phyloP scores from a whole-genome alignment of 1,284 basidiomycete species.

The Malassezia pachydermatis region DNA sequence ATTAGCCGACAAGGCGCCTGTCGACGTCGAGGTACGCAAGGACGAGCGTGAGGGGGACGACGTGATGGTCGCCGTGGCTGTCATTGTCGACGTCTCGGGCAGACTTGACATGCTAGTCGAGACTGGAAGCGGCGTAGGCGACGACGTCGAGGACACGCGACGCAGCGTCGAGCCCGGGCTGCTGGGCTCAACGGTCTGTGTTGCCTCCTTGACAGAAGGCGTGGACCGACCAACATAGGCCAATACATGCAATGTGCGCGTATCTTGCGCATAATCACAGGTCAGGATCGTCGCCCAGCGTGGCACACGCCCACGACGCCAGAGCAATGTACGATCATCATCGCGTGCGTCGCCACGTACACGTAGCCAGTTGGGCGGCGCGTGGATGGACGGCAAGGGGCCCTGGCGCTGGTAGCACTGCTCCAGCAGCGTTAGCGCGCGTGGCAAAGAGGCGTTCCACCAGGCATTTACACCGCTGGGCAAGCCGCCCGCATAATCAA shows the following conservation, averaged over 20 bases:
- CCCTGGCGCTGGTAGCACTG: constrained; percentile 38
- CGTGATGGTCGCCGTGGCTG: constrained; percentile 11
- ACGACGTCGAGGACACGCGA: not conserved
- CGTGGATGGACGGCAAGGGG: constrained; percentile 38
- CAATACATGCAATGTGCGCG: not conserved
- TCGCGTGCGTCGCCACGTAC: constrained; percentile 42
- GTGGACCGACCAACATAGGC: not conserved
- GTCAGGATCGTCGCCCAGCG: not conserved
- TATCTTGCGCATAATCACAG: constrained; percentile 4
- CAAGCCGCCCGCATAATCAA: constrained; percentile 82
- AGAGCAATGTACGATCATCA: constrained; percentile 15
- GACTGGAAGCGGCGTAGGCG: constrained; percentile 13
- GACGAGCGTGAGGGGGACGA: constrained; percentile 1
- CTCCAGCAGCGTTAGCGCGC: constrained; percentile 45
- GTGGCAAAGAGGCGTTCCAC: constrained; percentile 59
- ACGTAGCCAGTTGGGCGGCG: constrained; percentile 31
- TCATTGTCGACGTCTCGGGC: constrained; percentile 19
- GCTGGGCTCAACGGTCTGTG: not conserved
- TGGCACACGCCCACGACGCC: constrained; percentile 14
- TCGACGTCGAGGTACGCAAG: constrained; percentile 24
- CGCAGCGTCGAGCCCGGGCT: not conserved
- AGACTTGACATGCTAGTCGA: no score
- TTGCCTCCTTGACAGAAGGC: not conserved
- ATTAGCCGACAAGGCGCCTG: constrained; percentile 10
- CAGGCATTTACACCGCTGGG: constrained; percentile 77